Evolutionary conservation across 2,329 filamentous ascomycete species (phyloP), one percentile per base, ranked within the genome.

Genomic region (Epichloe aotearoae): DNA sequence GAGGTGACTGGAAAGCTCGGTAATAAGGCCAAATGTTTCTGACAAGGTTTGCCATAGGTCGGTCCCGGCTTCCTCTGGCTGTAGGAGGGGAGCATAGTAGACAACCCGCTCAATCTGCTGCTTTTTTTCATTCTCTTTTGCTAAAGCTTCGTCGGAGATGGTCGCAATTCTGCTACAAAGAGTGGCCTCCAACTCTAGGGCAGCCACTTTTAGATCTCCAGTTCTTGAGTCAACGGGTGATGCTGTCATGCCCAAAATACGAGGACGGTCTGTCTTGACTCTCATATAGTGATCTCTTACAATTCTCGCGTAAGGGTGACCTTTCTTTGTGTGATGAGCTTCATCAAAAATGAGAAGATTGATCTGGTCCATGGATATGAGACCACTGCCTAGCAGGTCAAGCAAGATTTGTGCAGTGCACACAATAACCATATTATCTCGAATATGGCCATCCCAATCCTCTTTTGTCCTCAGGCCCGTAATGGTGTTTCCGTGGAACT

Each of bases 301-400:
- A 52, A 98, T 93, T 30, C 80, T 77, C 19, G 91, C 88, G 62
- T 95, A 98, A 0, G 88, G 77, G 60, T 98, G 93, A 48, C 89
- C 86, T 64, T 91, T 94, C 68, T 98, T 98, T 0, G 91, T 82
- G 61, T 97, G 93, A 60, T 98, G 93, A 5, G 90, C 93, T 66
- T 98, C 93, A 60, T 98, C 93, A 57, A 98, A 95, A 53, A 97
- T 82, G 38, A 98, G 73, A 1, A 98, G 76, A 60, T 91, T 97
- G 64, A 97, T 88, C 58, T 86, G 80, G 17, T 79, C 71, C 70
- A 98, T 95, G 10, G 67, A 77, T 53, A 96, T 77, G 65, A 88
- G 94, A 0, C 85, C 84, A 59, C 85, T 84, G 55, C 83, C 77
- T 2, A 98, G 75, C 58, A 85, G 88, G 54, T 87, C 80, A 37